A percentile compares a stretch with the other conserved stretches of the same genome.
Evolutionary conservation across 306 rosid species (phyloP).

Genomic region (Castanea sativa): DNA sequence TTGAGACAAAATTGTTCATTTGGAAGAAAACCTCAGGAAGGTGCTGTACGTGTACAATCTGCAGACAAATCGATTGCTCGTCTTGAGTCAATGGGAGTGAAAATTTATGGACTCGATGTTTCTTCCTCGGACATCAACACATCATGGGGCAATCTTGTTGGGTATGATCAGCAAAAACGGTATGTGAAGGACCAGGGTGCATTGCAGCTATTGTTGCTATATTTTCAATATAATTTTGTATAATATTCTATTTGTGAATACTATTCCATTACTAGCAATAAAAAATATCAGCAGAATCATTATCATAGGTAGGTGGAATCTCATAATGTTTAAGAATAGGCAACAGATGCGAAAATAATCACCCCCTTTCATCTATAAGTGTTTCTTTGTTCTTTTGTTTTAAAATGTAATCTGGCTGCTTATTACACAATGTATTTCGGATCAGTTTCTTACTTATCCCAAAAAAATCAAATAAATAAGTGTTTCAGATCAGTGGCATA

Average conservation of each 20-base stretch:
- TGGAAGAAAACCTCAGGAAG: slow-evolving; percentile 51
- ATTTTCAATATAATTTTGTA: background rate
- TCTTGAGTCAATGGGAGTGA: slow-evolving; percentile 89
- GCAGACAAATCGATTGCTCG: slow-evolving; percentile 56
- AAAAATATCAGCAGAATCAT: background rate
- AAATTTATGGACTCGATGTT: slow-evolving; percentile 56
- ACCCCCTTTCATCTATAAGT: background rate
- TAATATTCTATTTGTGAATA: slow-evolving; percentile 7
- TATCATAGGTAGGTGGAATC: slow-evolving; percentile 12
- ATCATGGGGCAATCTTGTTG: slow-evolving; percentile 89
- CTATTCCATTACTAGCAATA: slow-evolving; percentile 11
- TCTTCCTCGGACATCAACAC: slow-evolving; percentile 42
- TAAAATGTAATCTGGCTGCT: background rate
- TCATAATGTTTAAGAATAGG: slow-evolving; percentile 2
- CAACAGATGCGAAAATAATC: background rate
- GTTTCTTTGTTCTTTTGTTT: background rate
- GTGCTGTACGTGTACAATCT: slow-evolving; percentile 43
- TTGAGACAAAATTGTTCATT: slow-evolving; percentile 39
- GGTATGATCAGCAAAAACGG: slow-evolving; percentile 86
- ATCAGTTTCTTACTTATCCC: no score
- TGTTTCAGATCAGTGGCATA: background rate
- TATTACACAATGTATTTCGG: background rate
- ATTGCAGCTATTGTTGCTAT: background rate
- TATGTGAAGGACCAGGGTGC: slow-evolving; percentile 26
- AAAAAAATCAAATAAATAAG: no score